A percentile compares a stretch with the other conserved stretches of the same genome.
These are phyloP conservation scores for Fraxinus floribunda DNA, from an alignment of 305 asterid species.

Conservation along the genomic window DNA sequence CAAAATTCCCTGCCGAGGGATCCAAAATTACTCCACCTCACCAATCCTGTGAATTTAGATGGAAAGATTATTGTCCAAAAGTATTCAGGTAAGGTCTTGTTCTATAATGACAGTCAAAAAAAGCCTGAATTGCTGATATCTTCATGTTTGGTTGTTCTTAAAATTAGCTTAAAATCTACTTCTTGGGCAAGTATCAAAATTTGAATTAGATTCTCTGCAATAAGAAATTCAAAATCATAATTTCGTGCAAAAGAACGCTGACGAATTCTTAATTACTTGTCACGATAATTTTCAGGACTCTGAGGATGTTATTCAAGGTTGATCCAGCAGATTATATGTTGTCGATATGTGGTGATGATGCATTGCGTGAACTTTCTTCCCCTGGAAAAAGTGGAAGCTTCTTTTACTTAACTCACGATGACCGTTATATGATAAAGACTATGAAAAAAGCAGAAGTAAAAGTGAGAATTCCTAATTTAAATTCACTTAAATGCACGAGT, in stretches of 20 bases:
- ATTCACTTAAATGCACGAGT: not conserved
- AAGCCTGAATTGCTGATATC: not conserved
- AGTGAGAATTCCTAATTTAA: conserved; percentile 40
- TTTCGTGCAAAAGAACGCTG: not conserved
- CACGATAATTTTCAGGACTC: conserved; percentile 37
- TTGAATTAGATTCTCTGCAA: not conserved
- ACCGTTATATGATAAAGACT: conserved; percentile 86
- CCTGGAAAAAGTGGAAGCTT: conserved; percentile 95
- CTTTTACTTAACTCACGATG: conserved; percentile 77
- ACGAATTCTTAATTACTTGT: not conserved
- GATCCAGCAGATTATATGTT: conserved; percentile 95
- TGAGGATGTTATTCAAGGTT: conserved; percentile 85
- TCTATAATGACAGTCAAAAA: not conserved
- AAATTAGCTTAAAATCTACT: not conserved
- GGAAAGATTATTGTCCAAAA: conserved; percentile 95
- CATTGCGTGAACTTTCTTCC: conserved; percentile 78
- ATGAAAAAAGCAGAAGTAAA: conserved; percentile 93
- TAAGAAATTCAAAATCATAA: not conserved
- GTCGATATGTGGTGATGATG: conserved; percentile 85
- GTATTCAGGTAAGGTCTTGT: conserved; percentile 59
- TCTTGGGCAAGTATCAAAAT: not conserved
- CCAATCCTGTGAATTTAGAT: conserved; percentile 70
- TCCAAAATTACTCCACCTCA: conserved; percentile 90
- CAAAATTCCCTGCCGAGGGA: conserved; percentile 84
- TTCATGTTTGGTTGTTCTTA: not conserved